Evolutionary conservation across 139 green algal species (phyloP).

Genomic region (Chlorokybus atmophyticus): DNA sequence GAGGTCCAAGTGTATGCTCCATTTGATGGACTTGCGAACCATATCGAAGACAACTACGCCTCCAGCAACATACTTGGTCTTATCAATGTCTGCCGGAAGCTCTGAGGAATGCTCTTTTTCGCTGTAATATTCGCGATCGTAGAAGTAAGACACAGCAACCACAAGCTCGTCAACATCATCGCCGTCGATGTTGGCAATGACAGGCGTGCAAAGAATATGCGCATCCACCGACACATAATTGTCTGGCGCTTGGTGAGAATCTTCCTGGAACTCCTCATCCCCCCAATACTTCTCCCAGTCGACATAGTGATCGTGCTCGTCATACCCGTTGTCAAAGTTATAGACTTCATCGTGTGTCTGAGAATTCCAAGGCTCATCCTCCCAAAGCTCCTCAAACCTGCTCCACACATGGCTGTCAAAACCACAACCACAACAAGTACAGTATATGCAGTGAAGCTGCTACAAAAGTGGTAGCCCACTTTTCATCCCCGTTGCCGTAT

Average conservation of each 20-base stretch:
- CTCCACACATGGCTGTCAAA: too few relatives aligned
- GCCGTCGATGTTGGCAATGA: constrained; percentile 80
- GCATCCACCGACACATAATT: too few relatives aligned
- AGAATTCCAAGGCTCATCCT: too few relatives aligned
- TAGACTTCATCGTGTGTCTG: constrained; percentile 32
- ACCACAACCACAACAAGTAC: too few relatives aligned
- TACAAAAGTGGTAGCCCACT: too few relatives aligned
- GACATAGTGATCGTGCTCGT: too few relatives aligned
- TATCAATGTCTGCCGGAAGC: constrained; percentile 41
- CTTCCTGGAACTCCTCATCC: constrained; percentile 26
- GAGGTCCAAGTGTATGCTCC: constrained; percentile 83
- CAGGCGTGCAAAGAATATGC: constrained; percentile 12
- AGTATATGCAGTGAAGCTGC: too few relatives aligned
- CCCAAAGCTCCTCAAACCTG: too few relatives aligned
- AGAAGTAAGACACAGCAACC: constrained; percentile 77
- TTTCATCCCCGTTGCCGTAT: too few relatives aligned
- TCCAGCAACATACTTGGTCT: constrained; percentile 57
- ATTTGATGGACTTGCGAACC: constrained; percentile 50
- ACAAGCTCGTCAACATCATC: constrained; percentile 86
- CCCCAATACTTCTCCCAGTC: too few relatives aligned
- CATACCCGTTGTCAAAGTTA: constrained; percentile 7
- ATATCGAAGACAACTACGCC: constrained; percentile 80
- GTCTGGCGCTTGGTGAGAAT: constrained; percentile 12
- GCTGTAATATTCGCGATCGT: constrained; percentile 73
- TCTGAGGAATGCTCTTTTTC: constrained; percentile 33